Base-by-base conservation (phyloP, 2,329 filamentous ascomycete genomes). In the Cladophialophora immunda region DNA sequence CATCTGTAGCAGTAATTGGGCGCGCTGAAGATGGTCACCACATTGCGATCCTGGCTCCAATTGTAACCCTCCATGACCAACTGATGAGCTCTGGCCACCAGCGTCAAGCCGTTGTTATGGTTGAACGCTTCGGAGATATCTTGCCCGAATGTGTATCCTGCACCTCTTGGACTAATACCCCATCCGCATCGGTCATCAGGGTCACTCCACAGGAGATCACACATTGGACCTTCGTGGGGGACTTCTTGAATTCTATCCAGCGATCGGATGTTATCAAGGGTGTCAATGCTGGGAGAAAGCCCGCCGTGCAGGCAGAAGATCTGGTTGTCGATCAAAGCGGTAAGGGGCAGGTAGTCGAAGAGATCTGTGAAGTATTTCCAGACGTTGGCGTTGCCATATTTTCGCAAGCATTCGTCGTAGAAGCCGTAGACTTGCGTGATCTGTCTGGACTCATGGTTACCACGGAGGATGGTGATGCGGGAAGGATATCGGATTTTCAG, bases 21-120 rank as follows among this genome's bases (percentile, higher is more conserved):
- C 62, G 92, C 92, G 89, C 76, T 86, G 84, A 99, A 99, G 76
- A 99, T 98, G 41, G 95, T 99, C 68, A 99, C 95, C 59, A 99
- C 95, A 74, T 99, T 98, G 72, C 94, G 86, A 78, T 98, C 95
- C 81, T 98, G 95, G 72, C 94, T 97, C 95, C 95, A 99, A 80
- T 98, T 99, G 82, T 98, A 99, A 57, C 95, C 95, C 81, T 99
- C 95, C 94, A 98, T 99, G 68, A 99, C 95, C 79, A 99, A 84
- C 83, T 99, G 95, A 85, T 99, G 95, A 64, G 95, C 95, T 81
- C 95, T 88, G 68, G 95, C 95, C 77, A 99, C 96, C 70, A 98
- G 85, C 62, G 94, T 98, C 81, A 99, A 83, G 65, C 94, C 94
- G 77, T 99, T 99, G 86, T 98, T 98, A 79, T 98, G 94, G 81